Evolutionary conservation across 2,329 filamentous ascomycete genomes (phyloP).

Genomic region (Chalaropsis thielavioides): DNA sequence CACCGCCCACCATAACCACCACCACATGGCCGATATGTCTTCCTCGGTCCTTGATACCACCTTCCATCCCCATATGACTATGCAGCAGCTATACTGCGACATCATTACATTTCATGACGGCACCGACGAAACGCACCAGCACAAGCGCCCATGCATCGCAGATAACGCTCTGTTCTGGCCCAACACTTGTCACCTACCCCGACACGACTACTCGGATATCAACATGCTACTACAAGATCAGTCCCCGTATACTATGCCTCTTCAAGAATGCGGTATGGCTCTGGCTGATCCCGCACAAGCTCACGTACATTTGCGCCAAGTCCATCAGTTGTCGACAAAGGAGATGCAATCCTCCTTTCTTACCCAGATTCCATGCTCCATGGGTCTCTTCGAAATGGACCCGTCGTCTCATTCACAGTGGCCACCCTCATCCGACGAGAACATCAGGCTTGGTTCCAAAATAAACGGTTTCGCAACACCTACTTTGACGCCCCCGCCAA

Average conservation of each 20-base stretch:
- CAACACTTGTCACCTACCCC: slow-evolving; percentile 20
- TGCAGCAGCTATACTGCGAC: slow-evolving; percentile 13
- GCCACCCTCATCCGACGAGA: slow-evolving; percentile 3
- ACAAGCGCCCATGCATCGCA: slow-evolving; percentile 17
- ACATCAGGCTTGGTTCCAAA: background rate
- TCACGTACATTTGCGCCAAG: slow-evolving; percentile 15
- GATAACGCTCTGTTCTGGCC: slow-evolving; percentile 18
- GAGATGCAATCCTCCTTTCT: slow-evolving; percentile 15
- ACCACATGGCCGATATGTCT: background rate
- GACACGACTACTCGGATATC: slow-evolving; percentile 18
- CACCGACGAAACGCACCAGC: slow-evolving; percentile 12
- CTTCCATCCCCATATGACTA: slow-evolving; percentile 2
- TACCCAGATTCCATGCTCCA: slow-evolving; percentile 14
- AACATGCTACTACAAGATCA: slow-evolving; percentile 13
- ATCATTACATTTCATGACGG: slow-evolving; percentile 16
- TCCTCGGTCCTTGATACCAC: background rate
- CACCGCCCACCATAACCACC: background rate
- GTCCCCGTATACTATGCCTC: slow-evolving; percentile 5
- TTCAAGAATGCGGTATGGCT: slow-evolving; percentile 18
- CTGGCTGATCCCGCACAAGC: slow-evolving; percentile 17
- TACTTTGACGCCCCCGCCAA: background rate
- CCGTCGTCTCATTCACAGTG: slow-evolving; percentile 9
- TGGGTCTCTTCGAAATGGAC: slow-evolving; percentile 13
- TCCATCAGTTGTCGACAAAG: slow-evolving; percentile 15
- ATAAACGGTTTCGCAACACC: background rate